These are phyloP conservation scores for Cystofilobasidium ferigula DNA, from an alignment of 768 basidiomycete genomes.

Conservation along the genomic window DNA sequence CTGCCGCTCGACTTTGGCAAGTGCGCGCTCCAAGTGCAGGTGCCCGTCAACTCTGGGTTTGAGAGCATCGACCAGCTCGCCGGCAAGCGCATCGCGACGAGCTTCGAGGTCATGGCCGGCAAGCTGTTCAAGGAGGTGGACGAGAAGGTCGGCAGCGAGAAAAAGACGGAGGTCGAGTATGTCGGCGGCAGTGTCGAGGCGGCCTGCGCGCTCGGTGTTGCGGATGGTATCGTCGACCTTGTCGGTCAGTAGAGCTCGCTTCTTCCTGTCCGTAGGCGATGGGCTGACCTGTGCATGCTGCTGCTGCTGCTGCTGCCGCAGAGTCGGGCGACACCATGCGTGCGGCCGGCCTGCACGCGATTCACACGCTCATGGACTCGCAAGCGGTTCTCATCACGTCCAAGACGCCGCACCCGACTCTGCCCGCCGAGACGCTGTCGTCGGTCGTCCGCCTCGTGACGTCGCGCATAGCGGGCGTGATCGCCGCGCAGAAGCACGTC, in stretches of 20 bases:
- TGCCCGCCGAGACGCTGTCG: constrained; percentile 56
- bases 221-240: constrained; percentile 96
- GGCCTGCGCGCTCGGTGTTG: constrained; percentile 87
- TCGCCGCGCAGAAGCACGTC: constrained; percentile 49
- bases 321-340: constrained; percentile 99
- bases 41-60: constrained; percentile 62
- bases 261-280: neutral
- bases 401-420: constrained; percentile 33
- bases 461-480: constrained; percentile 28
- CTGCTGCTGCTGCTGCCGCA: constrained; percentile 34
- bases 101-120: constrained; percentile 77
- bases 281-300: neutral
- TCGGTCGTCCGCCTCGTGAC: constrained; percentile 72
- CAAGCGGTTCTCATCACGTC: constrained; percentile 89
- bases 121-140: constrained; percentile 54
- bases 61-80: constrained; percentile 66
- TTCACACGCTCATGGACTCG: constrained; percentile 71
- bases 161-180: constrained; percentile 76
- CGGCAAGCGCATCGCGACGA: constrained; percentile 87
- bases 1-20: constrained; percentile 85
- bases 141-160: constrained; percentile 41
- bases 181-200: constrained; percentile 97
- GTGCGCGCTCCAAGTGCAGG: constrained; percentile 61
- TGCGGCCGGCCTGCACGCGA: constrained; percentile 86
- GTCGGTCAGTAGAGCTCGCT: constrained; percentile 67